These are phyloP conservation scores for Globisporangium mamillatum DNA, from an alignment of 352 stramenopile genomes.

Conservation along the genomic window DNA sequence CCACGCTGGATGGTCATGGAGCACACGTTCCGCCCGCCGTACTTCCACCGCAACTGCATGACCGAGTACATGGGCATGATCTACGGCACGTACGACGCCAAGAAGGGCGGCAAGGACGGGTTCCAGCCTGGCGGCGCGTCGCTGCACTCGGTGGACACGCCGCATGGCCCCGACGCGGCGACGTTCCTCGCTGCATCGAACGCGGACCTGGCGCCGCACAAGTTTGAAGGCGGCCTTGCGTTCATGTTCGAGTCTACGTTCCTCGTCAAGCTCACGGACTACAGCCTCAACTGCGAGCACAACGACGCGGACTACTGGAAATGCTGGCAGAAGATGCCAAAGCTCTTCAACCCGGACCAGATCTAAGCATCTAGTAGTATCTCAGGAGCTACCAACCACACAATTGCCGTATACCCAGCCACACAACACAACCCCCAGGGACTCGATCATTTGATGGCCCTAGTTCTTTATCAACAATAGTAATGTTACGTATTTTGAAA, in stretches of 20 bases:
- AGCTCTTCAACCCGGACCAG: constrained; percentile 72
- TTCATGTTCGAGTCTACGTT: constrained; percentile 98
- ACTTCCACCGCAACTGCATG: constrained; percentile 97
- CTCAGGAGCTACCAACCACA: background rate
- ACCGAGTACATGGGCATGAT: constrained; percentile 98
- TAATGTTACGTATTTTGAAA: constrained; percentile 11
- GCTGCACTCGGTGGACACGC: constrained; percentile 87
- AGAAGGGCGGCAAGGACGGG: constrained; percentile 83
- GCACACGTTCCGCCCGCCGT: constrained; percentile 92
- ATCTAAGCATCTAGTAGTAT: constrained; percentile 3
- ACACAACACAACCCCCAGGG: background rate
- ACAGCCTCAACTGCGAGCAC: constrained; percentile 84
- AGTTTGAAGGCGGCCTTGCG: constrained; percentile 91
- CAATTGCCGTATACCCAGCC: background rate
- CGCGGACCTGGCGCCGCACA: constrained; percentile 75
- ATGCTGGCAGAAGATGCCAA: constrained; percentile 93
- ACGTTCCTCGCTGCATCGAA: constrained; percentile 91
- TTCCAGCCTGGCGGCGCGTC: constrained; percentile 91
- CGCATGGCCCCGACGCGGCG: constrained; percentile 92
- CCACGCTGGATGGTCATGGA: constrained; percentile 92
- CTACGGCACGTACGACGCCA: constrained; percentile 95
- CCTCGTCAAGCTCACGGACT: constrained; percentile 88
- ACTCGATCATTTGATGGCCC: background rate
- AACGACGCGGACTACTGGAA: constrained; percentile 91
- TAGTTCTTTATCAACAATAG: background rate